Evolutionary conservation across 2,329 filamentous ascomycete genomes (phyloP).

Genomic region (Zarea fungicola): DNA sequence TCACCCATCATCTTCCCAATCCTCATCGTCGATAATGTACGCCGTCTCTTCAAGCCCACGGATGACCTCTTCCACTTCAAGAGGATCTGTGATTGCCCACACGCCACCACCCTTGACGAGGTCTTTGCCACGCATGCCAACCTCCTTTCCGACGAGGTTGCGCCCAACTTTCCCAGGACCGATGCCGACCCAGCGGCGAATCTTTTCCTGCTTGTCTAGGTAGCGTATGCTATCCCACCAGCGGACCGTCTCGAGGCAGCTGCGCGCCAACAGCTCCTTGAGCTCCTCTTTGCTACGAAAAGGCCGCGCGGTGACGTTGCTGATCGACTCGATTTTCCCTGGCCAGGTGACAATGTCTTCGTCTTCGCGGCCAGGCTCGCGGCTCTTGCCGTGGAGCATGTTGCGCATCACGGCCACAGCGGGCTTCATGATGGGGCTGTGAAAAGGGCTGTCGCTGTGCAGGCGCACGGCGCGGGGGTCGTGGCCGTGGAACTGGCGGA

Average conservation of each 20-base stretch:
- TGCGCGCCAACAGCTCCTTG: slow-evolving; percentile 71
- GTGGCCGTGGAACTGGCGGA: slow-evolving; percentile 85
- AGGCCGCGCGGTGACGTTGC: slow-evolving; percentile 78
- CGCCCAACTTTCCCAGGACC: slow-evolving; percentile 90
- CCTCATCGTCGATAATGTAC: slow-evolving; percentile 43
- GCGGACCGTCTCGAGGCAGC: slow-evolving; percentile 84
- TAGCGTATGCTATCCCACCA: slow-evolving; percentile 96
- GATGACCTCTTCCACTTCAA: slow-evolving; percentile 65
- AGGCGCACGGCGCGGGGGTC: slow-evolving; percentile 83
- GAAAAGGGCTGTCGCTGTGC: slow-evolving; percentile 85
- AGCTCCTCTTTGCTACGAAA: slow-evolving; percentile 70
- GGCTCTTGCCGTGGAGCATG: slow-evolving; percentile 57
- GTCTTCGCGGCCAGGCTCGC: slow-evolving; percentile 46
- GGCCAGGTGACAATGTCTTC: slow-evolving; percentile 71
- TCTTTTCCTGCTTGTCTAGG: slow-evolving; percentile 75
- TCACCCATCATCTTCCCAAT: slow-evolving; percentile 20
- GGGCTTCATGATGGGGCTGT: slow-evolving; percentile 86
- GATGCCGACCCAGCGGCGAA: slow-evolving; percentile 83
- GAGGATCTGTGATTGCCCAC: slow-evolving; percentile 82
- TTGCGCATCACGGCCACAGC: slow-evolving; percentile 69
- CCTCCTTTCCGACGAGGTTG: slow-evolving; percentile 92
- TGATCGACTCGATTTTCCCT: slow-evolving; percentile 69
- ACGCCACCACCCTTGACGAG: slow-evolving; percentile 83
- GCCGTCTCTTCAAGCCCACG: slow-evolving; percentile 62
- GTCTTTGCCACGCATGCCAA: slow-evolving; percentile 76